Evolutionary conservation across 2,329 filamentous ascomycete genomes (phyloP).

Genomic region (Sporothrix sp.): DNA sequence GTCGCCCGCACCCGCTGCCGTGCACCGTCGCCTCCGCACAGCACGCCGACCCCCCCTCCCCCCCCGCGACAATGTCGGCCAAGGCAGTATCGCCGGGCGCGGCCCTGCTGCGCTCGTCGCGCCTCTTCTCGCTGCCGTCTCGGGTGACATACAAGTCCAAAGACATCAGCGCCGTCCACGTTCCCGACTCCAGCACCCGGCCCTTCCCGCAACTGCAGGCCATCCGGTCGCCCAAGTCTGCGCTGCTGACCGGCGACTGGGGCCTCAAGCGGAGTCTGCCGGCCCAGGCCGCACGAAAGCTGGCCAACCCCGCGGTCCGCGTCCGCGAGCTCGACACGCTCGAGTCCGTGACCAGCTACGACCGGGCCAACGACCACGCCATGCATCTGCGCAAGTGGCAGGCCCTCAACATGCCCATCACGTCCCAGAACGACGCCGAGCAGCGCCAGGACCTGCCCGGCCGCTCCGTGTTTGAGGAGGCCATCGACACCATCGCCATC

Average conservation of each 20-base stretch:
- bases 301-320: conserved; percentile 68
- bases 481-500: conserved; percentile 42
- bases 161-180: conserved; percentile 35
- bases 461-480: conserved; percentile 51
- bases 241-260: conserved; percentile 74
- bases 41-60: neutral
- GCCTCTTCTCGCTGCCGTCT: conserved; percentile 87
- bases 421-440: conserved; percentile 17
- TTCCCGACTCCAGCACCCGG: conserved; percentile 62
- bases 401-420: conserved; percentile 64
- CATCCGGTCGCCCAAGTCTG: conserved; percentile 66
- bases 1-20: neutral
- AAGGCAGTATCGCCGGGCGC: conserved; percentile 48
- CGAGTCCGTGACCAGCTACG: conserved; percentile 84
- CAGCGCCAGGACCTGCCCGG: conserved; percentile 21
- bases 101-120: conserved; percentile 71
- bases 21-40: neutral
- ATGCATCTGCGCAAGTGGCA: conserved; percentile 78
- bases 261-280: conserved; percentile 82
- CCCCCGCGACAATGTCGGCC: conserved; percentile 21
- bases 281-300: conserved; percentile 56
- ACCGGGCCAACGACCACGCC: conserved; percentile 71
- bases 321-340: conserved; percentile 71
- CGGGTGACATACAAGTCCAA: no score
- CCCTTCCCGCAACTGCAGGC: conserved; percentile 74